These are phyloP conservation scores for Camellia japonica DNA, from an alignment of 148 eudicot species.

Conservation along the genomic window DNA sequence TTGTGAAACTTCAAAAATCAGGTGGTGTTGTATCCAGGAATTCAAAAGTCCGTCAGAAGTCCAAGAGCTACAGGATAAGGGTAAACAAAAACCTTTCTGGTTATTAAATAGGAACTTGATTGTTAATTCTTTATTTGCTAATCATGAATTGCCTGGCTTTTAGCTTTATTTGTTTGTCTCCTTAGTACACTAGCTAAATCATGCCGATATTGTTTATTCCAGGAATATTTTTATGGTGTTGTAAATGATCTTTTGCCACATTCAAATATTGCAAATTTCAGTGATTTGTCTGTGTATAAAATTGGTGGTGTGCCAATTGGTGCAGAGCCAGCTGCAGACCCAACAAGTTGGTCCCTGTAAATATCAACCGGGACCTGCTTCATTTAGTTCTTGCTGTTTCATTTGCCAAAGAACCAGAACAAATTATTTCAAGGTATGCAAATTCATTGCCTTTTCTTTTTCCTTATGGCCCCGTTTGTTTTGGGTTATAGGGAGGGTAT, in stretches of 20 bases:
- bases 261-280: conserved; percentile 69
- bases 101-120: not conserved
- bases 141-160: not conserved
- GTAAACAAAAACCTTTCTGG: conserved; percentile 30
- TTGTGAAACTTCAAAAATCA: too few relatives aligned
- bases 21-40: too few relatives aligned
- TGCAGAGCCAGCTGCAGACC: conserved; percentile 92
- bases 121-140: not conserved
- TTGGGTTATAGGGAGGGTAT: too few relatives aligned
- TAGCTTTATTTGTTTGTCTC: not conserved
- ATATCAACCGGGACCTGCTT: conserved; percentile 64
- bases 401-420: conserved; percentile 83
- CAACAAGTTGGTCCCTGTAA: conserved; percentile 68
- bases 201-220: conserved; percentile 14
- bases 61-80: conserved; percentile 63
- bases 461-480: too few relatives aligned
- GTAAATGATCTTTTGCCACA: conserved; percentile 89
- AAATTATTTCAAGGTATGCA: conserved; percentile 73
- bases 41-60: conserved; percentile 59
- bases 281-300: conserved; percentile 62
- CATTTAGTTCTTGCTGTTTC: conserved; percentile 89
- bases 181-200: not conserved
- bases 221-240: conserved; percentile 91
- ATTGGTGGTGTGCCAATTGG: conserved; percentile 92
- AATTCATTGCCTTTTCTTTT: not conserved